Evolutionary conservation across 441 rosid species (phyloP).

Genomic region (Croton setiger): DNA sequence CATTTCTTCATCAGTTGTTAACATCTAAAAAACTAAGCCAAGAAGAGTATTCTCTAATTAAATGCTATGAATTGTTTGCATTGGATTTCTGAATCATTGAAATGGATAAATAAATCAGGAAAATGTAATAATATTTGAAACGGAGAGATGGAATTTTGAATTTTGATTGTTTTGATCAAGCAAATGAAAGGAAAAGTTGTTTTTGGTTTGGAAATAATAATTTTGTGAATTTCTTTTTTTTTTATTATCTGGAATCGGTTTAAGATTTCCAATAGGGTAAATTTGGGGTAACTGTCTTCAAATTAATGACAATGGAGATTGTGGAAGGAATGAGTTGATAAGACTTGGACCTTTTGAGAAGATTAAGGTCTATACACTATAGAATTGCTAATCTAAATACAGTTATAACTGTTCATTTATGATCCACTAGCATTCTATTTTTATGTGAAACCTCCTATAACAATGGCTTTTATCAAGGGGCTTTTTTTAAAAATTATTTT

Average conservation of each 20-base stretch:
- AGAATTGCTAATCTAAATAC: not conserved
- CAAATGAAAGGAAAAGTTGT: not conserved
- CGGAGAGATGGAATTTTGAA: not conserved
- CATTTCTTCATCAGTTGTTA: slow-evolving; percentile 30
- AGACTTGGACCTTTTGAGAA: not conserved
- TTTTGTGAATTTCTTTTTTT: not conserved
- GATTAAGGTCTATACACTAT: not conserved
- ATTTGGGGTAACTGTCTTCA: not conserved
- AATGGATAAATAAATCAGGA: no score
- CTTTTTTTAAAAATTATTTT: no score
- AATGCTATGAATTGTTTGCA: not conserved
- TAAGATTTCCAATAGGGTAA: not conserved
- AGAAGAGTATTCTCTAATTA: not conserved
- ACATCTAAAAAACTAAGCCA: not conserved
- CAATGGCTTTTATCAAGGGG: no score
- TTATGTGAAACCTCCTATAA: not conserved
- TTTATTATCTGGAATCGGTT: not conserved
- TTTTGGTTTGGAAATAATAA: not conserved
- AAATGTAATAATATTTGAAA: not conserved
- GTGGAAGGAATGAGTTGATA: not conserved
- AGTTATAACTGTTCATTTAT: not conserved
- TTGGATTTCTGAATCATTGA: no score
- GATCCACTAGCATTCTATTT: not conserved
- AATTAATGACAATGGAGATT: not conserved
- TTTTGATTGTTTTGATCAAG: not conserved